These are phyloP conservation scores for Hypoxylon rickii DNA, from an alignment of 495 filamentous ascomycete species.

Conservation along the genomic window DNA sequence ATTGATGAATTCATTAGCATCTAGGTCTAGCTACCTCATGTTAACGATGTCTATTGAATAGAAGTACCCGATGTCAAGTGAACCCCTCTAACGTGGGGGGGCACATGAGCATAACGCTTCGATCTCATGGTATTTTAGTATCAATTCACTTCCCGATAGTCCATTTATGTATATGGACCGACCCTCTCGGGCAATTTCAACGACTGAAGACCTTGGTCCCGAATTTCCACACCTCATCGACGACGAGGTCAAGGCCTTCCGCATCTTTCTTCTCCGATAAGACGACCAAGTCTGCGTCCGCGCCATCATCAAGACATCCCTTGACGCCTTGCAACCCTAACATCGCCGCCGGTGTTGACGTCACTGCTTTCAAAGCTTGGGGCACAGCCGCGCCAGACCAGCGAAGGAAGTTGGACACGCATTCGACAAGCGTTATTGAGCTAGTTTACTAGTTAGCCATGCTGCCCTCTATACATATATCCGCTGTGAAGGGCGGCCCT, in stretches of 20 bases:
- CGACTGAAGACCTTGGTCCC: conserved; percentile 50
- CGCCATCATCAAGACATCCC: conserved; percentile 67
- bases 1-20: too few species aligned
- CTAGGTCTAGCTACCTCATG: too few species aligned
- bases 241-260: conserved; percentile 55
- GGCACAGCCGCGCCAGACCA: conserved; percentile 69
- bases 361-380: conserved; percentile 70
- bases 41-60: too few species aligned
- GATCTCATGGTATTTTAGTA: conserved; percentile 1
- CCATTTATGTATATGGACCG: not conserved
- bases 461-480: not conserved
- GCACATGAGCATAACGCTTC: too few species aligned
- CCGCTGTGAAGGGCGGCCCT: conserved; percentile 6
- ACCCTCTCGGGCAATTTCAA: too few species aligned
- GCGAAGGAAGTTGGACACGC: conserved; percentile 76
- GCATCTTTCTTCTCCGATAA: conserved; percentile 59
- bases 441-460: conserved; percentile 41
- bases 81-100: too few species aligned
- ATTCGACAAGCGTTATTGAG: conserved; percentile 74
- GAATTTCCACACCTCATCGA: conserved; percentile 81
- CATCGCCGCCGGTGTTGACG: conserved; percentile 73
- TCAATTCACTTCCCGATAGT: not conserved
- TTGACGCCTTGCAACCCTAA: conserved; percentile 68
- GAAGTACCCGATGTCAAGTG: too few species aligned
- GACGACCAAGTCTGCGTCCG: conserved; percentile 81